Base-by-base conservation (phyloP, 768 basidiomycete species). In the Mrakia frigida region DNA sequence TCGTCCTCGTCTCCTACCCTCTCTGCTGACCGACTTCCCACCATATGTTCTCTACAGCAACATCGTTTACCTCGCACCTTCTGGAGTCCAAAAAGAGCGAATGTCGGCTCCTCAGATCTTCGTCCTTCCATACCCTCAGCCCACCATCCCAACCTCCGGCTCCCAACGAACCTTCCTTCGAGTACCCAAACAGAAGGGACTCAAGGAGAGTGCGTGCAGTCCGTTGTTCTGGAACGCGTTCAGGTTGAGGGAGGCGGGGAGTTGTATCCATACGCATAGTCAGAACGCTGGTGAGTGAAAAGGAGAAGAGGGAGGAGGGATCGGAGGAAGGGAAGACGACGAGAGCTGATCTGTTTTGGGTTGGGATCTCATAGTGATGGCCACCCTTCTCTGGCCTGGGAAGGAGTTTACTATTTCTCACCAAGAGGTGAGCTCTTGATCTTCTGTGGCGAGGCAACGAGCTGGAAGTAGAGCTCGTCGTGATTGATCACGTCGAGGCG, bases 181-280 rank as follows among this genome's bases (percentile, higher is more conserved):
- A 71, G 88, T 90, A 37, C 92, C 93, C 14, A 85, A 86, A 16
- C 82, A 86, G 78, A 87, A 89, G 76, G 84, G 85, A 0, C 86
- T 94, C 77, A 93, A 92, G 80, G 92, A 94, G 80, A 92, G 90
- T 0, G 91, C 91, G 0, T 94, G 93, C 82, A 94, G 93, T 0
- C 93, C 93, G 18, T 85, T 94, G 23, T 95, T 95, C 85, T 94
- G 92, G 92, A 93, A 93, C 81, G 92, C 93, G 3, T 95, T 93
- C 81, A 90, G 90, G 43, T 84, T 91, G 79, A 86, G 92, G 31
- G 85, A 87, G 76, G 92, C 93, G 2, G 91, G 91, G 0, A 92
- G 92, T 61, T 94, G 92, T 80, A 93, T 95, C 78, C 93, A 94
- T 81, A 94, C 93, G 0, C 93, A 94, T 81, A 92, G 91, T 0